Percentiles rank a stretch among this genome's conserved stretches.
These are phyloP conservation scores for Carallia pectinifolia DNA, from an alignment of 345 rosid genomes.

Conservation along the genomic window DNA sequence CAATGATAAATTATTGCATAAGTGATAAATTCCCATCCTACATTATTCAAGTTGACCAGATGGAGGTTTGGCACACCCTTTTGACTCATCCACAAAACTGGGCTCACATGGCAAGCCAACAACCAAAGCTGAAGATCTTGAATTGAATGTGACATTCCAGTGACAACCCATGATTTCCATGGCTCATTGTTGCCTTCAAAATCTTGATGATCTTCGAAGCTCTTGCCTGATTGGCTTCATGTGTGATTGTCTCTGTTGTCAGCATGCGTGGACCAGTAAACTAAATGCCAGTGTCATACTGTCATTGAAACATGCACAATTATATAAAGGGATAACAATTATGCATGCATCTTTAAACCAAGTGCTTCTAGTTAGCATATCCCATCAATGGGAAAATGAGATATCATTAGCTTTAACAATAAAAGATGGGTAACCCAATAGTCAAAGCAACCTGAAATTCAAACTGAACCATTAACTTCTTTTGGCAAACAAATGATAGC, in stretches of 20 bases:
- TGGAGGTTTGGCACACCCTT: neutral
- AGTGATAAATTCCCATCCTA: neutral
- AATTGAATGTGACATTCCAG: neutral
- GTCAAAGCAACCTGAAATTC: neutral
- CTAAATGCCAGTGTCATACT: too few relatives aligned
- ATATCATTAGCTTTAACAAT: constrained; percentile 8
- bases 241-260: neutral
- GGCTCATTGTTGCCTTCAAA: neutral
- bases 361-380: constrained; percentile 21
- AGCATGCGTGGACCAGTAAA: neutral
- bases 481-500: neutral
- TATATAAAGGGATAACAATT: neutral
- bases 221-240: constrained; percentile 4
- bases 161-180: constrained; percentile 8
- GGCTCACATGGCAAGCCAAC: constrained; percentile 10
- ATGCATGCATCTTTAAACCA: constrained; percentile 14
- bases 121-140: neutral
- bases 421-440: too few relatives aligned
- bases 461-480: neutral
- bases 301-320: too few relatives aligned
- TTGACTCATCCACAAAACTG: constrained; percentile 15
- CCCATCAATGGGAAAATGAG: constrained; percentile 16
- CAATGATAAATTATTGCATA: neutral
- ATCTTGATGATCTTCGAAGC: constrained; percentile 11
- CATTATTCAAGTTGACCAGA: neutral